Evolutionary conservation across 805 yeast species (phyloP).

Genomic region (Wickerhamiella parazyma): DNA sequence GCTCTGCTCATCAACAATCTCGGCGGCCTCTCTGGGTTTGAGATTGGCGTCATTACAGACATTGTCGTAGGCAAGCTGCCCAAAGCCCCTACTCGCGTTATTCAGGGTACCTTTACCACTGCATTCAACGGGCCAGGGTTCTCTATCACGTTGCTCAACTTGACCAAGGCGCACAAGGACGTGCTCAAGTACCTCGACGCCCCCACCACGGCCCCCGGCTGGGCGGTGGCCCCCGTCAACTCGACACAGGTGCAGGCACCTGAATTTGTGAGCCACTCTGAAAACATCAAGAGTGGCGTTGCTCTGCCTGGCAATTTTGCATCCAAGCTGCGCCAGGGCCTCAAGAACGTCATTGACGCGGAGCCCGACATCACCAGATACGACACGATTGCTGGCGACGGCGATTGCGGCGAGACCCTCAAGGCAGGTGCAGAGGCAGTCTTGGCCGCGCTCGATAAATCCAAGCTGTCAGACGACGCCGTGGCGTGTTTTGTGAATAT

Average conservation of each 20-base stretch:
- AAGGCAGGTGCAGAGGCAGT: conserved; percentile 71
- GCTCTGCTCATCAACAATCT: conserved; percentile 67
- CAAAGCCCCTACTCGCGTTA: conserved; percentile 48
- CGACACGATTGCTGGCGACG: conserved; percentile 89
- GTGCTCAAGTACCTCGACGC: conserved; percentile 49
- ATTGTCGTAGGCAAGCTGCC: conserved; percentile 42
- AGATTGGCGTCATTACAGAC: conserved; percentile 57
- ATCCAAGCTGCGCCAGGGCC: conserved; percentile 3
- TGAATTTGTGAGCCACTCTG: conserved; percentile 20
- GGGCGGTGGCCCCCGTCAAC: conserved; percentile 33
- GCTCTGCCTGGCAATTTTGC: conserved; percentile 3
- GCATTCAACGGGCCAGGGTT: conserved; percentile 89
- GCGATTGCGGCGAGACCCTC: conserved; percentile 91
- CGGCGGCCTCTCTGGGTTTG: conserved; percentile 80
- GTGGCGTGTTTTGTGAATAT: conserved; percentile 52
- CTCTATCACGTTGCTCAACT: conserved; percentile 67
- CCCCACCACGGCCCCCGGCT: conserved; percentile 69
- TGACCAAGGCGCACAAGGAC: conserved; percentile 36
- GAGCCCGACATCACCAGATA: conserved; percentile 77
- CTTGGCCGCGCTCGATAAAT: conserved; percentile 35
- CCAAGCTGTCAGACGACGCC: conserved; percentile 22
- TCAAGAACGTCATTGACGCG: conserved; percentile 36
- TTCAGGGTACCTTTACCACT: conserved; percentile 71
- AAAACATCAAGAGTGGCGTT: conserved; percentile 33
- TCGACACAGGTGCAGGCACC: conserved; percentile 21